A percentile compares a stretch with the other conserved stretches of the same genome.
Evolutionary conservation across 495 filamentous ascomycete genomes (phyloP).

Genomic region (Podospora pseudopauciseta): DNA sequence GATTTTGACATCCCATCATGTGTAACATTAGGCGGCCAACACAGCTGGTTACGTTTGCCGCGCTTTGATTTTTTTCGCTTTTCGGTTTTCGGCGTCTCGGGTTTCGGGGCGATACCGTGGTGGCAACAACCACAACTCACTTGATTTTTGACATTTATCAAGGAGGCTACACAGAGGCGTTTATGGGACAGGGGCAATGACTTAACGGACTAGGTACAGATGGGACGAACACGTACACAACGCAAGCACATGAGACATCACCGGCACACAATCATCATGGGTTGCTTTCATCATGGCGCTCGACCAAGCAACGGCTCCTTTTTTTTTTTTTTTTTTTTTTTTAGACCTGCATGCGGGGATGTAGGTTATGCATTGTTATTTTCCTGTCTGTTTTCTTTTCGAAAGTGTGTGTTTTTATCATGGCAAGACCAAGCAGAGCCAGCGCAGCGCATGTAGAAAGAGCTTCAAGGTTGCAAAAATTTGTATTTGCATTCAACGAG

Average conservation of each 20-base stretch:
- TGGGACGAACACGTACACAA: background rate
- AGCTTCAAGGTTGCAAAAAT: background rate
- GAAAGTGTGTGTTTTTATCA: background rate
- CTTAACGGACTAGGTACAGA: background rate
- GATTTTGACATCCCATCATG: background rate
- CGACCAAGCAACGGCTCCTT: background rate
- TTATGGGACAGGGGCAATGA: background rate
- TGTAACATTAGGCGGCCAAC: background rate
- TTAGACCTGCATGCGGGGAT: background rate
- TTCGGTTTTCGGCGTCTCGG: background rate
- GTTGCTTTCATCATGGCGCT: background rate
- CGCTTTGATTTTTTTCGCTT: background rate
- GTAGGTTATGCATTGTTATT: background rate
- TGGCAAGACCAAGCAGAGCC: background rate
- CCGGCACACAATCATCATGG: background rate
- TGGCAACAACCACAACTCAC: background rate
- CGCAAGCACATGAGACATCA: background rate
- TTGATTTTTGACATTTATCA: conserved; percentile 11
- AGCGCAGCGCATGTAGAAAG: background rate
- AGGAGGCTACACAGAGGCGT: background rate
- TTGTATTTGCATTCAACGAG: background rate
- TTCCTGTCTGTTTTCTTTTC: conserved; percentile 5
- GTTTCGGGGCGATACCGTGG: background rate
- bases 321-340: background rate
- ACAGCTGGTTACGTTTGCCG: background rate